Evolutionary conservation across 1,139 yeast genomes (phyloP).

Genomic region (Citeromyces siamensis): DNA sequence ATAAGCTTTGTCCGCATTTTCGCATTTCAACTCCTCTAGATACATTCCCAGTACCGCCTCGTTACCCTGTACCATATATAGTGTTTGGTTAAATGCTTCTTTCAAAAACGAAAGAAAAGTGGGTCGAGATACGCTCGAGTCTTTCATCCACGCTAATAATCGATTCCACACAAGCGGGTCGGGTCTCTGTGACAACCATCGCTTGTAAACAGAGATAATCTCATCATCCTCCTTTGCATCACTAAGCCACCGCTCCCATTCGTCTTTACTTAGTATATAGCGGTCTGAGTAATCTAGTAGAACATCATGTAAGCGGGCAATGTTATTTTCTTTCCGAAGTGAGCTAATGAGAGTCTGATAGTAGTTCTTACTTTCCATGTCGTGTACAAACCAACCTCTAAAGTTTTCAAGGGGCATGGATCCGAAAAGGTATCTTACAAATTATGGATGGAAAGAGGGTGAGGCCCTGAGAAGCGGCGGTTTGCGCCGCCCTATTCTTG

Average conservation of each 20-base stretch:
- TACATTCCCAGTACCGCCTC: conserved; percentile 24
- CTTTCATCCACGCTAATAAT: conserved; percentile 6
- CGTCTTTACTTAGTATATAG: conserved; percentile 8
- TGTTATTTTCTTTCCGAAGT: not conserved
- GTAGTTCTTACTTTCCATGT: not conserved
- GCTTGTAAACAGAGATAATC: conserved; percentile 11
- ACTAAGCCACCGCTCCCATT: conserved; percentile 16
- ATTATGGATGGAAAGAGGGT: conserved; percentile 90
- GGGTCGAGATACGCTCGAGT: conserved; percentile 12
- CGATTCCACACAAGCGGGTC: not conserved
- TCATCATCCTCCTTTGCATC: conserved; percentile 11
- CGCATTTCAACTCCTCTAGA: conserved; percentile 9
- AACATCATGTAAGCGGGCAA: not conserved
- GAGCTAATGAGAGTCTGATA: not conserved
- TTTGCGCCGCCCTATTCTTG: conserved; percentile 71
- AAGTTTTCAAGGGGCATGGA: conserved; percentile 36
- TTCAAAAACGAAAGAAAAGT: conserved; percentile 9
- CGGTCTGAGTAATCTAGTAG: not conserved
- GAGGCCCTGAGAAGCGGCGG: conserved; percentile 77
- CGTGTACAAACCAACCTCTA: not conserved
- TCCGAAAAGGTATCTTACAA: conserved; percentile 56
- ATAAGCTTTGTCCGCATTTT: conserved; percentile 9
- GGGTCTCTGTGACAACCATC: conserved; percentile 8
- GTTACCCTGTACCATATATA: conserved; percentile 24
- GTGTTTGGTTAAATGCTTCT: conserved; percentile 17